Evolutionary conservation across 371 early-diverging fungal species (phyloP), one percentile per base, ranked within the genome.

Genomic region (Mucor irregularis): DNA sequence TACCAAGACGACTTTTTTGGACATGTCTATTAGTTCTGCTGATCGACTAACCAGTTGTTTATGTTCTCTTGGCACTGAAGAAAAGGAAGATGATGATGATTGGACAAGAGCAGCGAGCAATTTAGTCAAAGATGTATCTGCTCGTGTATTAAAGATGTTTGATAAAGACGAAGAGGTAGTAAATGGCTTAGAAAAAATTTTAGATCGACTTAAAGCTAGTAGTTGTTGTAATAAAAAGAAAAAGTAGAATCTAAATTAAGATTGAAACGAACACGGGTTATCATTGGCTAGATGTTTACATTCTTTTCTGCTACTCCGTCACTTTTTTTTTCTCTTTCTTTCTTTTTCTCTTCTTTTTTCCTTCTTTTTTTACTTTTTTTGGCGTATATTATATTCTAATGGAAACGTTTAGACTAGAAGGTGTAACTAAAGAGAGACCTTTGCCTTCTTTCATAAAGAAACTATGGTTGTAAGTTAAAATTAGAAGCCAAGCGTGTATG

Each of bases 1-100:
- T 21, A 77, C 78, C 9, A 58, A 62, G 28, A 70, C 74, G 2
- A 74, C 73, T 0, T 77, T 77, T 64, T 56, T 77, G 28, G 78
- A 77, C 37, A 29, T 77, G 43, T 77, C 78, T 0, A 47, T 65
- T 14, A 35, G 44, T 4, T 48, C 78, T 13, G 66, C 71, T 5
- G 63, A 69, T 48, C 50, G 66, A 33, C 29, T 74, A 7, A 42
- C 58, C 3, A 45, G 17, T 5, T 76, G 77, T 40, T 25, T 71
- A 13, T 13, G 10, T 21, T 14, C 25, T 8, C 10, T 61, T 2
- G n/a, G n/a, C n/a, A n/a, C n/a, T n/a, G n/a, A n/a, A n/a, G n/a
- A n/a, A n/a, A n/a, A n/a, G 5, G 9, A 42, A 24, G 9, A 24
- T 10, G 9, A 9, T 3, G 25, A 47, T 2, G 22, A 47, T 6